Evolutionary conservation across 2,329 filamentous ascomycete genomes (phyloP).

Genomic region (Chaetomiaceae sp.): DNA sequence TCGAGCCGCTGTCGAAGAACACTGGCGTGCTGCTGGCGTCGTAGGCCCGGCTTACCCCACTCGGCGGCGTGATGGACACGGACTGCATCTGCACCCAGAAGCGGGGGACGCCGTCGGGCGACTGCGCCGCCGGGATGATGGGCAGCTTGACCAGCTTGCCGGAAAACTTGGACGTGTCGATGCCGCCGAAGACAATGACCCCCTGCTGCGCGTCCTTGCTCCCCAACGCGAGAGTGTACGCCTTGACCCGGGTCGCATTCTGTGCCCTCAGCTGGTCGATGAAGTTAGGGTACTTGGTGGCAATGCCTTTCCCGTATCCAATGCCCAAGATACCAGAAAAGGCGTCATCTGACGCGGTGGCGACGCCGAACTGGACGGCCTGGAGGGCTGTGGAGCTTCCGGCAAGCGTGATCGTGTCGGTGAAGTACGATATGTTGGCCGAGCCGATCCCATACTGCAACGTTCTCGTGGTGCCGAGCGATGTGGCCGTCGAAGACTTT

Average conservation of each 20-base stretch:
- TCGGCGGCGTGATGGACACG: constrained; percentile 37
- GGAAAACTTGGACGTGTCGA: constrained; percentile 58
- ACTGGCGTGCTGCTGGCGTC: constrained; percentile 43
- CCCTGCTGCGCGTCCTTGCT: constrained; percentile 54
- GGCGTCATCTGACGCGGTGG: constrained; percentile 42
- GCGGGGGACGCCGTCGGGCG: constrained; percentile 47
- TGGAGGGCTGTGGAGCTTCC: constrained; percentile 38
- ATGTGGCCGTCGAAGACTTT: constrained; percentile 35
- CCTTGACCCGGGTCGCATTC: constrained; percentile 52
- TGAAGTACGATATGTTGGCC: constrained; percentile 45
- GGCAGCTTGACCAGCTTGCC: constrained; percentile 55
- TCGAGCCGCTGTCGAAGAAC: constrained; percentile 66
- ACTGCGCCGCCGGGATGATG: constrained; percentile 48
- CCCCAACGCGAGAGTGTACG: constrained; percentile 61
- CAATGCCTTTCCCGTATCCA: constrained; percentile 53
- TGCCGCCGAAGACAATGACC: constrained; percentile 61
- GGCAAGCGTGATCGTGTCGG: constrained; percentile 40
- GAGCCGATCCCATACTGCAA: constrained; percentile 47
- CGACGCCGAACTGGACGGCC: constrained; percentile 60
- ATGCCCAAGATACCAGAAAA: constrained; percentile 65
- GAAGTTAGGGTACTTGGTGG: constrained; percentile 44
- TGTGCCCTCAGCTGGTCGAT: constrained; percentile 45
- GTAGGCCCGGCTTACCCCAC: constrained; percentile 29
- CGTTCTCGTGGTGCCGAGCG: constrained; percentile 32
- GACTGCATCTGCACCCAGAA: constrained; percentile 48